phyloP scores from a whole-genome alignment of 257 asterid genomes.

The Petunia secreta region DNA sequence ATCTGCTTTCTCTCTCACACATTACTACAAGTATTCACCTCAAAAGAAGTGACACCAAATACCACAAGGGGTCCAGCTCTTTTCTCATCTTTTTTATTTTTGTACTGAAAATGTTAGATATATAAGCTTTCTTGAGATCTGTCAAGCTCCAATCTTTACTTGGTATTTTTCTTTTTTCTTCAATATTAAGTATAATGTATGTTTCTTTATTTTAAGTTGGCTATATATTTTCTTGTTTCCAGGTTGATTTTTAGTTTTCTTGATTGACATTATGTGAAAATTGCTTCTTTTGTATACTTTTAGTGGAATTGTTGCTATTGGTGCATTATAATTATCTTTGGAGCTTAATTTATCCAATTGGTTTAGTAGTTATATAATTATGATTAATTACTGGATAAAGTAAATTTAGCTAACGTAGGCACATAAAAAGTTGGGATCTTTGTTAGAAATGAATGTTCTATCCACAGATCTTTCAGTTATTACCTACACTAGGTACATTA shows the following conservation, averaged over 20 bases:
- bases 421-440: neutral
- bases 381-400: neutral
- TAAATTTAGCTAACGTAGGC: neutral
- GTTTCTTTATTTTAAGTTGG: neutral
- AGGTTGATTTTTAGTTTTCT: neutral
- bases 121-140: neutral
- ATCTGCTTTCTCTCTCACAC: slow-evolving; percentile 29
- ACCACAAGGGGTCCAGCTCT: neutral
- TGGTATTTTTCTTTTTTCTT: neutral
- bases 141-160: slow-evolving; percentile 17
- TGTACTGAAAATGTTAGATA: neutral
- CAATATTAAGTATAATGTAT: neutral
- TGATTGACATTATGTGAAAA: neutral
- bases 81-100: slow-evolving; percentile 20
- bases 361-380: neutral
- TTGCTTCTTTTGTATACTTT: no score
- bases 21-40: slow-evolving; percentile 1
- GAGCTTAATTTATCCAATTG: neutral
- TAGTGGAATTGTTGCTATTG: no score
- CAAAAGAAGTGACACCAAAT: neutral
- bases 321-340: neutral
- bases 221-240: neutral
- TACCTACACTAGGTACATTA: neutral
- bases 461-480: neutral
- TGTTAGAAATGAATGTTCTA: neutral